Base-by-base conservation (phyloP, 257 asterid genomes). In the Haberlea rhodopensis region DNA sequence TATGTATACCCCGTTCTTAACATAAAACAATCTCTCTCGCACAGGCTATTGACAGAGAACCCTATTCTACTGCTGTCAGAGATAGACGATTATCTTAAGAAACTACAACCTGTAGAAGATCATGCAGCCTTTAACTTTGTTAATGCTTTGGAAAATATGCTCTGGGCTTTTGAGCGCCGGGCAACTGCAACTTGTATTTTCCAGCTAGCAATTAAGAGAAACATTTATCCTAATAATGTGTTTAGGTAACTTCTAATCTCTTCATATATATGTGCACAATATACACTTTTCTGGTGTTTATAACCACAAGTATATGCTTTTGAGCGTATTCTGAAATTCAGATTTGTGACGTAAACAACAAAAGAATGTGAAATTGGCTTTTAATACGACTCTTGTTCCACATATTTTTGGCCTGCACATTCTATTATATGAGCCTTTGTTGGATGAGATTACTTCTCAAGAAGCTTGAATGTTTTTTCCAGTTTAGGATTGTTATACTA, bases 101-200 rank as follows among this genome's bases (percentile, higher is more conserved):
- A 75, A 72, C 81, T 89, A 69, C 88, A 79, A 71, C 85, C 82
- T 1, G 2, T 83, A 43, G 95, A 89, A 66, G 95, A 92, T 76
- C 75, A 85, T 76, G 96, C 95, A 23, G 96, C 96, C 34, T 75
- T 89, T 69, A 88, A 87, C 79, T 83, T 92, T 80, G 95, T 89
- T 57, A 92, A 92, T 77, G 96, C 95, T 67, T 80, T 92, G 83
- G 95, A 84, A 80, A 96, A 92, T 76, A 57, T 87, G 78, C 77
- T 92, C 75, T 92, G 99, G 99, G 89, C 96, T 59, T 92, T 84
- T 79, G 97, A 89, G 73, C 87, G 67, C 56, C 89, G 99, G 61
- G 97, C 97, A 63, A 82, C 97, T 53, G 99, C 99, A 52, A 71
- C 95, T 6, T 85, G 90, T 91, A 73, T 92, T 80, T 92, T 92